Evolutionary conservation across 2,329 filamentous ascomycete genomes (phyloP).

Genomic region (Myriosclerotinia curreyana): DNA sequence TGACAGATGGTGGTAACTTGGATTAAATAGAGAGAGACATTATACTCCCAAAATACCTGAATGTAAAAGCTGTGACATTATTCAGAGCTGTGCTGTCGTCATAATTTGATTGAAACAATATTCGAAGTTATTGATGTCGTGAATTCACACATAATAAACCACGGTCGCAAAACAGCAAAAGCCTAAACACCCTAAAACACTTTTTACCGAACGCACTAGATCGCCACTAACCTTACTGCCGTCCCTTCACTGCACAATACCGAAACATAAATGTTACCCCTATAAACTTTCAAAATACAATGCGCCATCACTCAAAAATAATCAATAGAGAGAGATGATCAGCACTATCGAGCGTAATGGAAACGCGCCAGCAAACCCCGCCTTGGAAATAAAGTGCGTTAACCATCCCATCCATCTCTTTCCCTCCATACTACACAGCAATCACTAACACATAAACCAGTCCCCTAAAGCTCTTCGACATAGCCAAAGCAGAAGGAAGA

Average conservation of each 20-base stretch:
- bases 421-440: neutral
- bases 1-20: too few species aligned
- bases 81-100: neutral
- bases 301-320: neutral
- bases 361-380: neutral
- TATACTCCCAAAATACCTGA: neutral
- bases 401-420: neutral
- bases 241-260: neutral
- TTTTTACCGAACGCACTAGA: slow-evolving; percentile 20
- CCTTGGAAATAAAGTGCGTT: slow-evolving; percentile 20
- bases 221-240: too few species aligned
- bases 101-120: neutral
- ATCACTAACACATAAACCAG: slow-evolving; percentile 31
- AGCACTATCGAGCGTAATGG: neutral
- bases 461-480: slow-evolving; percentile 58
- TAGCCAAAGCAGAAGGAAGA: slow-evolving; percentile 50
- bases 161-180: neutral
- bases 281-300: neutral
- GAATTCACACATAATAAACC: neutral
- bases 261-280: neutral
- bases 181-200: slow-evolving; percentile 13
- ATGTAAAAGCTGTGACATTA: too few species aligned
- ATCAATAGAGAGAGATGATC: slow-evolving; percentile 6
- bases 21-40: neutral
- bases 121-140: neutral